A percentile compares a stretch with the other conserved stretches of the same genome.
These are phyloP conservation scores for Cytospora leucostoma DNA, from an alignment of 2,329 filamentous ascomycete species.

Conservation along the genomic window DNA sequence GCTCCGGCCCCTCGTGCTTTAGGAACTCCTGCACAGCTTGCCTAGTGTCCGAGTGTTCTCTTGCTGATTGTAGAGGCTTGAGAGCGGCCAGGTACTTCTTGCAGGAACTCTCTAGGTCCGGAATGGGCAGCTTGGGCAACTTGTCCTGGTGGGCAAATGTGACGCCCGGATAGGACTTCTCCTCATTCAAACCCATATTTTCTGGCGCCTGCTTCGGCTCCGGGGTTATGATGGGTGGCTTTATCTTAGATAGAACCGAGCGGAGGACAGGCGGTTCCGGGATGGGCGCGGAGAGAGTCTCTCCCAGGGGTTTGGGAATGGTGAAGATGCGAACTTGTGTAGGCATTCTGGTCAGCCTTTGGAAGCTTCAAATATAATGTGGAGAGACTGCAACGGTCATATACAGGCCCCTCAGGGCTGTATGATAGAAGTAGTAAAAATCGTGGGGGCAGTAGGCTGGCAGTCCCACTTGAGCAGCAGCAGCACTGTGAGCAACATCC, in stretches of 20 bases:
- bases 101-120: conserved; percentile 77
- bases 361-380: conserved; percentile 64
- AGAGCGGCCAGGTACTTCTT: conserved; percentile 78
- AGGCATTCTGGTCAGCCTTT: conserved; percentile 57
- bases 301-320: conserved; percentile 71
- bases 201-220: conserved; percentile 41
- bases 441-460: conserved; percentile 80
- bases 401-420: conserved; percentile 80
- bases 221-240: conserved; percentile 37
- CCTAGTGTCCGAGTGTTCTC: conserved; percentile 82
- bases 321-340: conserved; percentile 68
- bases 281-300: conserved; percentile 59
- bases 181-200: conserved; percentile 56
- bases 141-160: conserved; percentile 89
- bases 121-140: conserved; percentile 89
- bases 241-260: conserved; percentile 40
- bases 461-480: conserved; percentile 56
- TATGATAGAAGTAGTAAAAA: conserved; percentile 93
- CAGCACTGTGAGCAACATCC: background rate
- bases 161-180: conserved; percentile 66
- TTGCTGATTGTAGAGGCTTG: conserved; percentile 74
- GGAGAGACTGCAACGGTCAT: conserved; percentile 78
- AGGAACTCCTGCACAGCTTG: conserved; percentile 83
- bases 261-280: conserved; percentile 43
- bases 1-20: conserved; percentile 73